phyloP scores from a whole-genome alignment of 2,329 filamentous ascomycete species.

The Nakataea oryzae region DNA sequence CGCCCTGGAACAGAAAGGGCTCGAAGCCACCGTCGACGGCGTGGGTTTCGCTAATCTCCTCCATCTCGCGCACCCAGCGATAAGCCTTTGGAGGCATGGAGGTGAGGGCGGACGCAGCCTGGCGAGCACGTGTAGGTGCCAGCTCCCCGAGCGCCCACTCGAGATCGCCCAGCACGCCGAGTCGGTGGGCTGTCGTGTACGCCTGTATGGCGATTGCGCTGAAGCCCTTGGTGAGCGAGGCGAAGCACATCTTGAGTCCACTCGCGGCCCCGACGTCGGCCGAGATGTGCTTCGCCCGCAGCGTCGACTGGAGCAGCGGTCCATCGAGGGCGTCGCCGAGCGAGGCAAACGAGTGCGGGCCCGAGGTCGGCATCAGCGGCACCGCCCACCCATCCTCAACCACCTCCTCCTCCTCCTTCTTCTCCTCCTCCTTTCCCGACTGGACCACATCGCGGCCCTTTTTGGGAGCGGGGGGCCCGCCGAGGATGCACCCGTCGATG shows the following conservation, averaged over 20 bases:
- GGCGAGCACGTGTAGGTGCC: constrained; percentile 32
- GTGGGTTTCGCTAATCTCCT: constrained; percentile 61
- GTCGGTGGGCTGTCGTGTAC: constrained; percentile 54
- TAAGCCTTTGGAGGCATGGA: constrained; percentile 66
- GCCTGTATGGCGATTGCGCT: constrained; percentile 60
- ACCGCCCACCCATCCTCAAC: constrained; percentile 8
- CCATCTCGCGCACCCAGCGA: constrained; percentile 69
- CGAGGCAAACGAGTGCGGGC: constrained; percentile 21
- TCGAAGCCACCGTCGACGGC: constrained; percentile 53
- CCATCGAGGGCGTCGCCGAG: constrained; percentile 17
- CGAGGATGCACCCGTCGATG: constrained; percentile 50
- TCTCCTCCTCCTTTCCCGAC: not conserved
- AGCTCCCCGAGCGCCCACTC: constrained; percentile 40
- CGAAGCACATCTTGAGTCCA: constrained; percentile 58
- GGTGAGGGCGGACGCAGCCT: constrained; percentile 30
- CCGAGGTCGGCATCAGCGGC: constrained; percentile 27
- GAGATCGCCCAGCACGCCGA: constrained; percentile 53
- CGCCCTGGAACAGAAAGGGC: constrained; percentile 40
- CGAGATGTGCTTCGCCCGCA: constrained; percentile 39
- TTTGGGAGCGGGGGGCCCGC: constrained; percentile 32
- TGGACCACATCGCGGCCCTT: constrained; percentile 7
- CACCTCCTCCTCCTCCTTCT: not conserved
- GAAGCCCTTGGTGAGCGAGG: constrained; percentile 51
- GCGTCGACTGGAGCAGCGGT: constrained; percentile 24
- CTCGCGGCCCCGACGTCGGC: constrained; percentile 41